A percentile compares a stretch with the other conserved stretches of the same genome.
Evolutionary conservation across 2,329 filamentous ascomycete species (phyloP).

Genomic region (Diplocarpon mali): DNA sequence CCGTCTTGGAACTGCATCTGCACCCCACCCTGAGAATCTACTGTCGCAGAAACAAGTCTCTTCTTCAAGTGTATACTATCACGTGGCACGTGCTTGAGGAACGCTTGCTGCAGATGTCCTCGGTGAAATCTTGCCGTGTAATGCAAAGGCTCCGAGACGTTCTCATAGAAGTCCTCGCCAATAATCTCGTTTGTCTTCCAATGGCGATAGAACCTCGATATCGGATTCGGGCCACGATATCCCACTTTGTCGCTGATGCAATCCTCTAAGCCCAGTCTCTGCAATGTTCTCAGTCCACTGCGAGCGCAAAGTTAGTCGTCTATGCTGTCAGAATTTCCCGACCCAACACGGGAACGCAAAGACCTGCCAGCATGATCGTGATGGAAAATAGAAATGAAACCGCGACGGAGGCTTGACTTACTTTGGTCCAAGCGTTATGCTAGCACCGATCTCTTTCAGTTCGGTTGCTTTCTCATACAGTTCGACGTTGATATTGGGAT

Average conservation of each 20-base stretch:
- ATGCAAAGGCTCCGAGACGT: constrained; percentile 26
- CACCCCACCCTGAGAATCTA: constrained; percentile 13
- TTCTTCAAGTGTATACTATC: constrained; percentile 27
- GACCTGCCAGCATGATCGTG: no score
- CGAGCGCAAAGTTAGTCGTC: not conserved
- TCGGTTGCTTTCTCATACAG: constrained; percentile 29
- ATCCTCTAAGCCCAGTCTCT: constrained; percentile 28
- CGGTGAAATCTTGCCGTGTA: constrained; percentile 29
- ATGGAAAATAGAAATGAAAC: no score
- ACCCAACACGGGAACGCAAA: no score
- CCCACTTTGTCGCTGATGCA: constrained; percentile 27
- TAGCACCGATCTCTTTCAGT: constrained; percentile 30
- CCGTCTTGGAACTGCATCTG: constrained; percentile 26
- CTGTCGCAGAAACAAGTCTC: constrained; percentile 16
- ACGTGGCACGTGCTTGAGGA: constrained; percentile 25
- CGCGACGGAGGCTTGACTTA: not conserved
- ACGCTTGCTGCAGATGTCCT: constrained; percentile 28
- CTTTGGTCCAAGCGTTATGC: constrained; percentile 31
- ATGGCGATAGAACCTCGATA: constrained; percentile 28
- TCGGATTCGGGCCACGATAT: constrained; percentile 25
- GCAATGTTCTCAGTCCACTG: constrained; percentile 27
- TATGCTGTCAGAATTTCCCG: no score
- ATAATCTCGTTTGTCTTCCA: constrained; percentile 31
- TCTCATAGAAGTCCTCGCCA: constrained; percentile 25
- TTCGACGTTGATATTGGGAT: constrained; percentile 25